phyloP scores from a whole-genome alignment of 306 rosid genomes.

The Comarum palustre region DNA sequence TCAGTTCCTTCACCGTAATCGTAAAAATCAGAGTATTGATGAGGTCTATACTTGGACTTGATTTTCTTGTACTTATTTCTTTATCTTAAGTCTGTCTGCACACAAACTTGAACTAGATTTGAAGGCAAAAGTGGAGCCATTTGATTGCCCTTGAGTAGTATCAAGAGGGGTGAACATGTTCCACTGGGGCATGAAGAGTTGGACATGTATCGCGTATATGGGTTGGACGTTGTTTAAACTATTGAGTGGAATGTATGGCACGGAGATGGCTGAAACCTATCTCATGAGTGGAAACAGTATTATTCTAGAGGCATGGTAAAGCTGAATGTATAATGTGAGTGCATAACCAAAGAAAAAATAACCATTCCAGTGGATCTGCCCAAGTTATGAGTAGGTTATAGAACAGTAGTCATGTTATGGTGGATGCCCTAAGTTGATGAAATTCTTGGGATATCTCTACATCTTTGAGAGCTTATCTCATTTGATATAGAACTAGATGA shows the following conservation, averaged over 20 bases:
- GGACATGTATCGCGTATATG: not conserved
- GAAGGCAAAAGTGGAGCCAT: not conserved
- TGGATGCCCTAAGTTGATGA: not conserved
- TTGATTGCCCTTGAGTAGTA: not conserved
- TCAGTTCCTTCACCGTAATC: slow-evolving; percentile 84
- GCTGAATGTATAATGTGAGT: not conserved
- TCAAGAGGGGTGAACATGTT: not conserved
- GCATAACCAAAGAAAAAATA: not conserved
- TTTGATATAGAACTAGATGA: not conserved
- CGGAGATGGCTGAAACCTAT: not conserved
- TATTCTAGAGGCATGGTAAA: not conserved
- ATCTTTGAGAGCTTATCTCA: not conserved
- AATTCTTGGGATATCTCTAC: not conserved
- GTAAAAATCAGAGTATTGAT: slow-evolving; percentile 79
- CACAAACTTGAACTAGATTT: not conserved
- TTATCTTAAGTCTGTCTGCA: slow-evolving; percentile 23
- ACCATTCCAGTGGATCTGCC: not conserved
- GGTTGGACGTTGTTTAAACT: not conserved
- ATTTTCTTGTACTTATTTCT: slow-evolving; percentile 18
- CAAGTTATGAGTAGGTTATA: not conserved
- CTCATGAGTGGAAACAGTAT: not conserved
- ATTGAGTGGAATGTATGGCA: not conserved
- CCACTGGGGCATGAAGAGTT: not conserved
- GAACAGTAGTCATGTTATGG: not conserved
- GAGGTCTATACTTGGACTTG: slow-evolving; percentile 53